Base-by-base conservation (phyloP, 805 yeast species). In the Ascoidea rubescens region DNA sequence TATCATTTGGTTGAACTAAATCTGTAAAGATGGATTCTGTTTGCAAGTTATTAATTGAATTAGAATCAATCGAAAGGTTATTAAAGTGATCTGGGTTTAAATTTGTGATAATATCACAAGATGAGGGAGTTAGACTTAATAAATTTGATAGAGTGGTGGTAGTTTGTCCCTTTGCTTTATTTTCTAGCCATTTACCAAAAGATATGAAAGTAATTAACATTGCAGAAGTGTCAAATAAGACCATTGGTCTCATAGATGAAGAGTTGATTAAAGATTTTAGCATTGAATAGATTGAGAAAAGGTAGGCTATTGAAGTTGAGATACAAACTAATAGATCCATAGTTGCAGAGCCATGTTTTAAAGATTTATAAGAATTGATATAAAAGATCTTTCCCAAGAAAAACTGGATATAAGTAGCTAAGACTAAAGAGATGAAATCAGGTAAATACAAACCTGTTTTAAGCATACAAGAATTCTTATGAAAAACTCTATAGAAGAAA, bases 261-360 rank as follows among this genome's bases (percentile, higher is more conserved):
- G 73, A 69, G 32, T 65, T 60, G 17, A 79, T 68, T 37, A 37
- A 37, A 46, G 79, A 71, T 43, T 72, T 64, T 0, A 75, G 33
- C 55, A 88, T 78, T 0, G 93, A 76, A 31, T 79, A 64, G 1
- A 84, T 63, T 1, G 97, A 89, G 60, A 87, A 91, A 5, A 71
- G 49, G 62, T 79, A 93, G 4, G 96, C 87, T 28, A 85, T 79
- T 49, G 82, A 67, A 0, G 96, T 89, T 4, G 97, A 87, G 21
- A 86, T 71, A 51, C 85, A 81, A 44, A 93, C 89, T 54, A 93
- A 71, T 1, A 91, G 85, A 66, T 93, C 99, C 99, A 93, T 95
- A 5, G 91, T 88, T 7, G 83, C 83, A n/a, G 78, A 69, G 5
- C 81, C 75, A 60, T 86, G 89, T 51, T 71, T 71, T 28, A 89